Base-by-base conservation (phyloP, 2,329 filamentous ascomycete genomes). In the Fusarium sp. region DNA sequence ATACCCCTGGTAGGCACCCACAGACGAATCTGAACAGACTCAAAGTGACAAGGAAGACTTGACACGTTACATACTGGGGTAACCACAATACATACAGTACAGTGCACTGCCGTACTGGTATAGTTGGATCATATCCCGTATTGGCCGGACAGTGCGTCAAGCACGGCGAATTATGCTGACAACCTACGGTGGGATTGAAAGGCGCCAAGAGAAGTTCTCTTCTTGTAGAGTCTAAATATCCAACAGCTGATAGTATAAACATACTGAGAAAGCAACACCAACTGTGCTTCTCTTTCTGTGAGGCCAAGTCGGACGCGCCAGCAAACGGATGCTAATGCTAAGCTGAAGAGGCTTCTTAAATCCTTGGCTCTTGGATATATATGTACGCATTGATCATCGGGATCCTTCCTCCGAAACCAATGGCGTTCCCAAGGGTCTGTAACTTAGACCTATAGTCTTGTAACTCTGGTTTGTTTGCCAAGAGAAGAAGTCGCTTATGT, bases 1-100 rank as follows among this genome's bases (percentile, higher is more conserved):
- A 34, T 25, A 21, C 42, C 51, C 63, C 63, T 41, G 28, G 30
- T 10, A 21, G 52, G 19, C n/a, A 41, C 49, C 43, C 54, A 48
- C 39, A 19, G 64, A 41, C 67, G 45, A 70, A 70, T 70, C 58
- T 70, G 62, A 70, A 60, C 64, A 57, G 53, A 48, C 58, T 49
- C 54, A 41, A 68, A 63, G 45, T 70, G 67, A 65, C 58, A 58
- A 65, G 67, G 58, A 57, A 67, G 62, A 64, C 67, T 48, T 63
- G 67, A 70, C 67, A 67, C 59, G 67, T 62, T 60, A 70, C 67
- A 58, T 64, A 30, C 67, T 64, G 67, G 67, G 67, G 67, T 68
- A 60, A 50, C 58, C 45, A 45, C 31, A 50, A 49, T 43, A 43
- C 45, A 25, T 37, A 37, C 34, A 12, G 18, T n/a, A 37, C 18